Percentiles rank a stretch among this genome's conserved stretches.
phyloP scores from a whole-genome alignment of 768 basidiomycete genomes.

The Naganishia friedmannii region DNA sequence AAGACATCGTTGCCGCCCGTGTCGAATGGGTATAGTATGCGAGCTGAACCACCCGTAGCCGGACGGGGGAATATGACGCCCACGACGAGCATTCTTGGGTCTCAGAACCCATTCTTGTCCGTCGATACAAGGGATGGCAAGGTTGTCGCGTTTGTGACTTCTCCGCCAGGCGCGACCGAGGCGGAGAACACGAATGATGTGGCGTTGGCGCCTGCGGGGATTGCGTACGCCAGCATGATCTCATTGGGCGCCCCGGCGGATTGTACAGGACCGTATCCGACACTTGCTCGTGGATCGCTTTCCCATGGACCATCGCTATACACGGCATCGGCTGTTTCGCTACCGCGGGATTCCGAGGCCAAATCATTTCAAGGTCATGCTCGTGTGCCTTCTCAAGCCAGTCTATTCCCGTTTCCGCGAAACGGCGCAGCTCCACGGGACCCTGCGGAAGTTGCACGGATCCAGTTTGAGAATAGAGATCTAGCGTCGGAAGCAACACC shows the following conservation, averaged over 20 bases:
- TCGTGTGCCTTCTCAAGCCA: slow-evolving; percentile 31
- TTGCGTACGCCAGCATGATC: slow-evolving; percentile 11
- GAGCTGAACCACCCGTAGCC: too few species aligned
- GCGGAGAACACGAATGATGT: background rate
- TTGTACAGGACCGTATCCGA: background rate
- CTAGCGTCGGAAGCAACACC: slow-evolving; percentile 69
- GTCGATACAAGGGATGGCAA: background rate
- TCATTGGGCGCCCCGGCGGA: background rate
- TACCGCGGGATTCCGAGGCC: slow-evolving; percentile 30
- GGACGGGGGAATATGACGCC: background rate
- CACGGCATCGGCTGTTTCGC: slow-evolving; percentile 32
- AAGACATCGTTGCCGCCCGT: background rate
- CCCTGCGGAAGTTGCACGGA: slow-evolving; percentile 40
- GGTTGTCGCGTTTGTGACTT: slow-evolving; percentile 8
- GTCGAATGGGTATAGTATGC: background rate
- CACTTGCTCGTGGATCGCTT: background rate
- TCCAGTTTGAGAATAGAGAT: slow-evolving; percentile 61
- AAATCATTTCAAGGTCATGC: slow-evolving; percentile 34
- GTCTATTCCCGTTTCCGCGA: slow-evolving; percentile 20
- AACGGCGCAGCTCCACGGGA: slow-evolving; percentile 1
- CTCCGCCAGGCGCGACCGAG: background rate
- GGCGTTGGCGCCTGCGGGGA: background rate
- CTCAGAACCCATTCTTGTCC: slow-evolving; percentile 6
- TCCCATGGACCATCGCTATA: slow-evolving; percentile 16
- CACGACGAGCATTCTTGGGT: slow-evolving; percentile 9